These are phyloP conservation scores for Dryadomyces quercus-mongolicae DNA, from an alignment of 2,329 filamentous ascomycete species.

Conservation along the genomic window DNA sequence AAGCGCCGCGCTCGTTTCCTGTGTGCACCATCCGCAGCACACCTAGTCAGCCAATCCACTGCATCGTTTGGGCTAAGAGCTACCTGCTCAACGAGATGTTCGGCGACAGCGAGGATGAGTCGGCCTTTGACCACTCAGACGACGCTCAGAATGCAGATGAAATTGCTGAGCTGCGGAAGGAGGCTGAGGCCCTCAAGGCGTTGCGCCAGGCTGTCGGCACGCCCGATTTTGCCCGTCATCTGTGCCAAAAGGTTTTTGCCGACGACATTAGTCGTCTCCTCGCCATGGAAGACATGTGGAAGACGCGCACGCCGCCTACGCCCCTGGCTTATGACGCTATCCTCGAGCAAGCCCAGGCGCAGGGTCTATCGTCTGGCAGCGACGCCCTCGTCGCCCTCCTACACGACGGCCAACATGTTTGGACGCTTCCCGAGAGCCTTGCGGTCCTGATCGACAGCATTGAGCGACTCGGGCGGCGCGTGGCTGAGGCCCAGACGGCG, in stretches of 20 bases:
- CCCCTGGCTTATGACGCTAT: slow-evolving; percentile 58
- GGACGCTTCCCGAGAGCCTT: slow-evolving; percentile 76
- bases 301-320: slow-evolving; percentile 61
- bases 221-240: slow-evolving; percentile 59
- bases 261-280: slow-evolving; percentile 71
- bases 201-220: slow-evolving; percentile 76
- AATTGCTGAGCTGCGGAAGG: slow-evolving; percentile 75
- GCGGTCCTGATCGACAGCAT: slow-evolving; percentile 79
- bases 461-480: slow-evolving; percentile 59
- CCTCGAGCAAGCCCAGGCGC: slow-evolving; percentile 30
- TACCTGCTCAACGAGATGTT: slow-evolving; percentile 94
- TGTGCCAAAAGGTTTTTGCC: slow-evolving; percentile 90
- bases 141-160: slow-evolving; percentile 76
- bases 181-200: slow-evolving; percentile 70
- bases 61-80: slow-evolving; percentile 97
- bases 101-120: slow-evolving; percentile 78
- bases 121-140: slow-evolving; percentile 65
- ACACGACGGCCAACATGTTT: slow-evolving; percentile 59
- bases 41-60: slow-evolving; percentile 92
- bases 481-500: slow-evolving; percentile 42
- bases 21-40: slow-evolving; percentile 97
- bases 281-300: slow-evolving; percentile 96
- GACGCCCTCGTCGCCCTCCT: slow-evolving; percentile 36
- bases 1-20: slow-evolving; percentile 82
- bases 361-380: slow-evolving; percentile 17